Base-by-base conservation (phyloP, 169 alveolate species). In the Plasmodium relictum region DNA sequence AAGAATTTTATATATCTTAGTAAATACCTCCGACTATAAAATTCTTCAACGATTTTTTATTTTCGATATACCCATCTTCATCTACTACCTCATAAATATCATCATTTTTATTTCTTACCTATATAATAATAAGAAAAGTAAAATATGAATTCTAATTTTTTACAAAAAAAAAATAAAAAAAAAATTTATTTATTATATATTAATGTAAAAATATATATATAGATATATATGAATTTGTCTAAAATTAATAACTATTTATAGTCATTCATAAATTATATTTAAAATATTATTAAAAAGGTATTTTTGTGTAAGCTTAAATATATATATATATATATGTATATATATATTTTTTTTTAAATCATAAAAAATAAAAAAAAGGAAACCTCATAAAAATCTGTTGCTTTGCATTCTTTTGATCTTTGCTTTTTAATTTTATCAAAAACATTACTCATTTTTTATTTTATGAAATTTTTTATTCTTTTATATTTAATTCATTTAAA, bases 381-480 rank as follows among this genome's bases (percentile, higher is more conserved):
- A 26, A 80, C 90, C 83, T 80, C 87, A 65, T 85, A 85, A 85
- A 85, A 71, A 58, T 85, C 92, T 2, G 92, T 85, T 18, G 76
- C 92, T 45, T 85, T 85, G 74, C 87, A 85, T 68, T 85, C 92
- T 14, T 85, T 85, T 20, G 87, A 85, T 54, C 92, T 68, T 66
- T 85, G 92, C 58, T 85, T 85, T 58, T 71, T 85, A 14, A 85
- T 8, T 39, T 58, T 85, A 20, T 85, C 92, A 73, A 85, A 85
- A 26, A 85, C 92, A 41, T 59, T 65, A 71, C 86, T 85, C 92
- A 85, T 85, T 61, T 85, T 74, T 71, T 61, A 45, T 10, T 18
- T 50, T 31, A 22, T n/a, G n/a, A n/a, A n/a, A n/a, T n/a, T n/a
- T n/a, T n/a, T n/a, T n/a, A n/a, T n/a, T n/a, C n/a, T n/a, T n/a